Evolutionary conservation across 1,139 yeast genomes (phyloP), one percentile per base, ranked within the genome.

Genomic region (Casaregolazyma suthepensis): DNA sequence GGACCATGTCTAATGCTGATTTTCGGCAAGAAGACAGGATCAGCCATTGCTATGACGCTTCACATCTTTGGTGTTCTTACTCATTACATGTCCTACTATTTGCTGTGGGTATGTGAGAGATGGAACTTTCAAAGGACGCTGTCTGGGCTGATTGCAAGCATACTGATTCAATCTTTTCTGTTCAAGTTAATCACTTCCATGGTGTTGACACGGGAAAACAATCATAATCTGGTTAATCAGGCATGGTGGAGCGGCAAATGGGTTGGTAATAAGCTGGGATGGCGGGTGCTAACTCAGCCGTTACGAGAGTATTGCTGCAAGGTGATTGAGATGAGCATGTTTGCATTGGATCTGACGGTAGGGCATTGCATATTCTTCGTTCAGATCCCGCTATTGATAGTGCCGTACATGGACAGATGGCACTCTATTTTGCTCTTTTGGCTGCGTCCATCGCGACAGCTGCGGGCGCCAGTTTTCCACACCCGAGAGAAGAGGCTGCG

Each of bases 401-500:
- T 87, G 3, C 96, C 96, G 0, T 84, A 76, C 58, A 72, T 85
- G 50, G 93, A 88, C 65, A 77, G 77, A 54, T 81, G 89, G 83
- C 97, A 90, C 65, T 81, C 94, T 1, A 73, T 84, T 69, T 78
- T 87, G 77, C 72, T 90, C 46, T 81, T 89, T 66, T 90, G 96
- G 97, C 72, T 88, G 52, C 78, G 75, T 50, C 96, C 96, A 0
- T 76, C 79, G 1, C 67, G 73, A 57, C 78, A 81, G 60, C 65
- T 79, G 47, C 69, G 78, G 48, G 68, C 78, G 54, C 67, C 78
- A 55, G 77, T 94, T 69, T 91, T 88, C 75, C 88, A 97, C 18
- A 79, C 91, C 76, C 91, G 91, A 75, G 98, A 93, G 76, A 93
- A 94, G 60, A 85, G 89, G 75, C 83, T 91, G 72, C 86, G 99